Evolutionary conservation across 2,329 filamentous ascomycete species (phyloP), one percentile per base, ranked within the genome.

Genomic region (Aspergillus nomiae): DNA sequence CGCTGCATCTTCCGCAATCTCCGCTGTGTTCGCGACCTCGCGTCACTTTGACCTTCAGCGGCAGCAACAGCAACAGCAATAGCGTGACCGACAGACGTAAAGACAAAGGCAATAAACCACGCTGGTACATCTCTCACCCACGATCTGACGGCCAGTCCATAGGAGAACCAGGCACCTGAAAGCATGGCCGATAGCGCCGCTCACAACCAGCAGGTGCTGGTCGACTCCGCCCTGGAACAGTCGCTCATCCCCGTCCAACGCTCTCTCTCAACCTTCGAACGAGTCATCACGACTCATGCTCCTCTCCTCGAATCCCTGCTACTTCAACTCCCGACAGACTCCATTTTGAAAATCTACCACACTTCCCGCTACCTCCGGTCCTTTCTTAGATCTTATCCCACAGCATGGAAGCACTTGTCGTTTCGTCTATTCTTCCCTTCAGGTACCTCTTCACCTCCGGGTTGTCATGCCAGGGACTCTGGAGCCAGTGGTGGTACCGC

Each of bases 351-450:
- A 58, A 82, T 88, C 62, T 86, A 86, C 70, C 86, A 88, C 70
- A 85, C 85, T 41, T 87, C 85, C 19, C 75, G 74, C 58, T 82
- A 85, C 72, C 81, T 88, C 61, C 82, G 84, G 68, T 76, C 75
- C 58, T 86, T 87, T 69, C 79, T 88, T 57, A 77, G 79, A 63
- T 75, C 73, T n/a, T 87, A 87, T 71, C 86, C 86, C 43, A 83
- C 85, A 56, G 85, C 86, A 77, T 88, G 86, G 85, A 84, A 82
- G 71, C 83, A 85, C 63, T 80, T 87, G 32, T 87, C 86, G 14
- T 88, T 87, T 73, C 83, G 86, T 45, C 76, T 87, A 24, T 73
- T 79, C 34, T 78, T 76, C 58, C 78, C 79, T 4, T 79, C 76
- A 19, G 74, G 77, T 34, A 76, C 74, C 11, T 72, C 74, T 28